Conservation (phyloP, 2,329 filamentous ascomycete genomes). For the Fusarium sp. region DNA sequence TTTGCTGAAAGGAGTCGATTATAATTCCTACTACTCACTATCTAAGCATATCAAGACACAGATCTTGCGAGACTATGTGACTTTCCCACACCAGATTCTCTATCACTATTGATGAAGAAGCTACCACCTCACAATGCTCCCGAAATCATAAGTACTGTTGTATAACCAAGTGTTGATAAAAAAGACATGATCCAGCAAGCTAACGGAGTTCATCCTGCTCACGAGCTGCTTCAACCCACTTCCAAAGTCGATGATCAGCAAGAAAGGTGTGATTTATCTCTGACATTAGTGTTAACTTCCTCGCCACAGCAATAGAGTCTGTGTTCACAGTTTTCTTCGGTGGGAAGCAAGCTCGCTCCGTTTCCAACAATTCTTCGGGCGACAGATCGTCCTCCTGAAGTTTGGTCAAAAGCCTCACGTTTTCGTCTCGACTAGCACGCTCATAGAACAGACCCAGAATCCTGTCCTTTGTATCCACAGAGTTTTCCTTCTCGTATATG, state of each 20-base stretch:
- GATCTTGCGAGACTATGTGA: too few species aligned
- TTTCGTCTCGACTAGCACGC: not conserved
- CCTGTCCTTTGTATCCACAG: not conserved
- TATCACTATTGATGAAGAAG: too few species aligned
- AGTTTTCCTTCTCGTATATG: not conserved
- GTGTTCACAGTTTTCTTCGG: fast-evolving
- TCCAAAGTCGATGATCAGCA: not conserved
- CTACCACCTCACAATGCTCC: too few species aligned
- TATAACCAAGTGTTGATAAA: too few species aligned
- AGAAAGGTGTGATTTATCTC: not conserved
- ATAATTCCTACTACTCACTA: too few species aligned
- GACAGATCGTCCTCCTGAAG: not conserved
- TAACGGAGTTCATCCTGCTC: not conserved
- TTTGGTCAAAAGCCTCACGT: not conserved
- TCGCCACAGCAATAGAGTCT: not conserved
- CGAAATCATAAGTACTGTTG: too few species aligned
- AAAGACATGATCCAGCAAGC: too few species aligned
- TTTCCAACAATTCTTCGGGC: fast-evolving
- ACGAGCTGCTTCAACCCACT: not conserved
- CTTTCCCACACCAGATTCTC: too few species aligned
- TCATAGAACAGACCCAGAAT: not conserved
- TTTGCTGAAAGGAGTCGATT: too few species aligned
- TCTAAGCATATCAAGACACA: too few species aligned
- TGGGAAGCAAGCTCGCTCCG: not conserved
- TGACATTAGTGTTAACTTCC: not conserved